Evolutionary conservation across 1,284 basidiomycete genomes (phyloP).

Genomic region (Malassezia pachydermatis): DNA sequence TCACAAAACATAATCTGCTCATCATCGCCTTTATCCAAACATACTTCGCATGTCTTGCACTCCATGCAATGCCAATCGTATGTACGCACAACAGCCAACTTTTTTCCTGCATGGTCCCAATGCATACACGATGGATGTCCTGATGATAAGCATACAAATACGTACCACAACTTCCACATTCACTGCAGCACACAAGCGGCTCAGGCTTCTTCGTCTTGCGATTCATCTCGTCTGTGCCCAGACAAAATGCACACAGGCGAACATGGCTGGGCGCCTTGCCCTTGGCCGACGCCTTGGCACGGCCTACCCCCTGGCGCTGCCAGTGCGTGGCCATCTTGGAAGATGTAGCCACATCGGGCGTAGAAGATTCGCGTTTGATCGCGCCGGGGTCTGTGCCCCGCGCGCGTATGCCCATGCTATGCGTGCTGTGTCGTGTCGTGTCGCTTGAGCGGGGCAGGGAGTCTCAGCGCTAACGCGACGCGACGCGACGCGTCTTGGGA

Average conservation of each 20-base stretch:
- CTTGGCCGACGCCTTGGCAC: too few species aligned
- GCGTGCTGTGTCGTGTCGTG: too few species aligned
- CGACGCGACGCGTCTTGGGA: too few species aligned
- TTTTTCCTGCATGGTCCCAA: conserved; percentile 49
- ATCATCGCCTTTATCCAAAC: conserved; percentile 76
- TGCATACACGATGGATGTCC: conserved; percentile 46
- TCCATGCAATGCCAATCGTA: conserved; percentile 84
- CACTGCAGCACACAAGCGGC: conserved; percentile 41
- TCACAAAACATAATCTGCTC: conserved; percentile 82
- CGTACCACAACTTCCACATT: conserved; percentile 46
- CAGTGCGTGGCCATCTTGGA: too few species aligned
- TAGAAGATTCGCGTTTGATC: background rate
- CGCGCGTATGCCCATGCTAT: too few species aligned
- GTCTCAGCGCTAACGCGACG: too few species aligned
- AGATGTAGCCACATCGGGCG: too few species aligned
- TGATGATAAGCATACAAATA: conserved; percentile 21
- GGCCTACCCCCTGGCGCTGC: background rate
- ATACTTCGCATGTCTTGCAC: conserved; percentile 87
- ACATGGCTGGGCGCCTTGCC: background rate
- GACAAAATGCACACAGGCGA: conserved; percentile 45
- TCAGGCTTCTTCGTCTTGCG: conserved; percentile 26
- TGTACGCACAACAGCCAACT: conserved; percentile 52
- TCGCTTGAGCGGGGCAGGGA: too few species aligned
- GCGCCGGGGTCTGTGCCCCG: background rate
- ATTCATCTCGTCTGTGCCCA: conserved; percentile 22